Conservation (phyloP, 2,329 filamentous ascomycete genomes). For the Colletotrichum higginsianum region DNA sequence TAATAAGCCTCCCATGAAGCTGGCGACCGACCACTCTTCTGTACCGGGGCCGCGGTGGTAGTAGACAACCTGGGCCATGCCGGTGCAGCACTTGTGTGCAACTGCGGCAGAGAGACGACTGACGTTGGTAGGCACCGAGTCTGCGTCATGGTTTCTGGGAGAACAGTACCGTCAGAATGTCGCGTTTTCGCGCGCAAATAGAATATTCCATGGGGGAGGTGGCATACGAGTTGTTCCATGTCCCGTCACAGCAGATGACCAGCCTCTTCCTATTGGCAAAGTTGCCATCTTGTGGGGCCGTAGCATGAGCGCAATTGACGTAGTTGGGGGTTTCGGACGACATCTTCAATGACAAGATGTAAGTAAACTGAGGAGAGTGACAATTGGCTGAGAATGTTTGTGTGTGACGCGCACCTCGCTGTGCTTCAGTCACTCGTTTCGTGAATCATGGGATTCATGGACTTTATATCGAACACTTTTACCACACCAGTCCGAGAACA, state of each 20-base stretch:
- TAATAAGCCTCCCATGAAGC: constrained; percentile 45
- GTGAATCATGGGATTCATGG: too few species aligned
- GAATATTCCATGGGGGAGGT: background rate
- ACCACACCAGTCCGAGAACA: too few species aligned
- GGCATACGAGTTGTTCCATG: constrained; percentile 50
- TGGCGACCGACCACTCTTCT: constrained; percentile 44
- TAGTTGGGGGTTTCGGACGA: too few species aligned
- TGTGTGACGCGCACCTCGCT: too few species aligned
- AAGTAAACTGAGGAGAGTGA: too few species aligned
- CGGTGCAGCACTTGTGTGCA: constrained; percentile 47
- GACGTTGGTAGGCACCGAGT: constrained; percentile 49
- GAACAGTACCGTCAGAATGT: background rate
- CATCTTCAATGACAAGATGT: too few species aligned
- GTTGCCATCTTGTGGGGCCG: too few species aligned
- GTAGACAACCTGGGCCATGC: constrained; percentile 54
- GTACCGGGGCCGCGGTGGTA: constrained; percentile 56
- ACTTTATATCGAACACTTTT: too few species aligned
- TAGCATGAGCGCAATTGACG: too few species aligned
- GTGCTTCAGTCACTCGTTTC: too few species aligned
- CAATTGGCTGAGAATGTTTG: too few species aligned
- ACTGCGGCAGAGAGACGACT: constrained; percentile 52
- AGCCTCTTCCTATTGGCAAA: too few species aligned
- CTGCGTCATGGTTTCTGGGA: constrained; percentile 20
- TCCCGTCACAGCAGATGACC: constrained; percentile 55
- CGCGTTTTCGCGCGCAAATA: background rate